These are phyloP conservation scores for Diaporthe aspalathi DNA, from an alignment of 2,329 filamentous ascomycete genomes.

Conservation along the genomic window DNA sequence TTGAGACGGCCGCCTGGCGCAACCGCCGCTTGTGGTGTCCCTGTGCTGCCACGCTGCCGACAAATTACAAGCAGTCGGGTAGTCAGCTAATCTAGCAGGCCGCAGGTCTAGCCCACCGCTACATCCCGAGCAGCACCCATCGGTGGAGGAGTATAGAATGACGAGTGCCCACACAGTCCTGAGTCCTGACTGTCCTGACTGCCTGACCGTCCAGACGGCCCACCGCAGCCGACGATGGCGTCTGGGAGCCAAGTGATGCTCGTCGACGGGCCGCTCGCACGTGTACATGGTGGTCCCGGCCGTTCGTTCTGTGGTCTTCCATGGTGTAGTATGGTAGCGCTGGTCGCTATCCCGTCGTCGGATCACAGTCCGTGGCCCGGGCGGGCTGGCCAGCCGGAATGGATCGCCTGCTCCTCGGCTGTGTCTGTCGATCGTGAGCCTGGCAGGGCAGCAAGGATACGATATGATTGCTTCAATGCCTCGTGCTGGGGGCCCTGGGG, in stretches of 20 bases:
- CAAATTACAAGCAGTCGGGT: too few species aligned
- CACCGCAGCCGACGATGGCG: background rate
- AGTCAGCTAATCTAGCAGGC: background rate
- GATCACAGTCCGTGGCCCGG: slow-evolving; percentile 22
- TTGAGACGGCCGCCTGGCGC: slow-evolving; percentile 26
- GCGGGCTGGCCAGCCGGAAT: slow-evolving; percentile 27
- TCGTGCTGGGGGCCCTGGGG: background rate
- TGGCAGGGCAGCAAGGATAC: slow-evolving; percentile 18
- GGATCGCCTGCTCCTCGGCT: slow-evolving; percentile 30
- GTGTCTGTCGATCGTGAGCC: slow-evolving; percentile 31
- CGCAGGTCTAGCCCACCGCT: background rate
- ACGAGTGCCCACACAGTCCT: background rate
- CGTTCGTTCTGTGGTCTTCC: background rate
- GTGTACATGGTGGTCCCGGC: slow-evolving; percentile 11
- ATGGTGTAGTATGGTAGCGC: background rate
- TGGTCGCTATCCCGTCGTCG: slow-evolving; percentile 4
- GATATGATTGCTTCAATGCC: slow-evolving; percentile 17
- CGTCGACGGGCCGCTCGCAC: slow-evolving; percentile 17
- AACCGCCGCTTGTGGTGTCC: background rate
- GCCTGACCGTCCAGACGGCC: background rate
- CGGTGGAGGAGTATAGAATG: background rate
- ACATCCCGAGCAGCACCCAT: slow-evolving; percentile 5
- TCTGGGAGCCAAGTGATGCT: slow-evolving; percentile 11
- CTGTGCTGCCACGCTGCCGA: too few species aligned
- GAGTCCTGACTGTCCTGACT: background rate